These are phyloP conservation scores for Podospora appendiculata DNA, from an alignment of 495 filamentous ascomycete genomes.

Conservation along the genomic window DNA sequence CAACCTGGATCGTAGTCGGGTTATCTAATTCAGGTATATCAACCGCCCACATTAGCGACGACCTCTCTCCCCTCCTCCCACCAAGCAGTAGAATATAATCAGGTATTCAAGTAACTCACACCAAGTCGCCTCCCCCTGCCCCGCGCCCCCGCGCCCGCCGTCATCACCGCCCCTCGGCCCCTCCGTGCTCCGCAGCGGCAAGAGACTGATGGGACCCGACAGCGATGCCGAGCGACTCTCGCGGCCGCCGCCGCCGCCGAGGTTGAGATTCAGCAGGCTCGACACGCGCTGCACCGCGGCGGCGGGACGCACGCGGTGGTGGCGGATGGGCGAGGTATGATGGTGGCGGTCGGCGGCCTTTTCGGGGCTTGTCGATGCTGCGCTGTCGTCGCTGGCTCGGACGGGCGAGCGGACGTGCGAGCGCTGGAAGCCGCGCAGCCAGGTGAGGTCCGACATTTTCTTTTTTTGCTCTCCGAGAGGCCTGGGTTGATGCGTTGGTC, in stretches of 20 bases:
- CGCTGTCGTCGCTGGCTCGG: neutral
- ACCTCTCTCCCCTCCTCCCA: no score
- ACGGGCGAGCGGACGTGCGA: constrained; percentile 1
- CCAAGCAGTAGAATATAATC: no score
- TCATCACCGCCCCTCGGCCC: no score
- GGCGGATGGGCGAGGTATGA: neutral
- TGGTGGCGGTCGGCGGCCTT: neutral
- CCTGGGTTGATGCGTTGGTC: no score
- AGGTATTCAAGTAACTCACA: no score
- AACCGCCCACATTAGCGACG: no score
- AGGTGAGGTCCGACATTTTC: constrained; percentile 24
- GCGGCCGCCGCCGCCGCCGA: neutral
- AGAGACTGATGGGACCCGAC: no score
- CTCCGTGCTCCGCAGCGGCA: no score
- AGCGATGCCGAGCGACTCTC: neutral
- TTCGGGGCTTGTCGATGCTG: neutral
- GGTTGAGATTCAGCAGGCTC: constrained; percentile 3
- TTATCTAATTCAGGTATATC: neutral
- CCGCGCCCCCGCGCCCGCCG: no score
- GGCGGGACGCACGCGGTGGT: no score
- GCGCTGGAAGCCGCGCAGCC: constrained; percentile 21
- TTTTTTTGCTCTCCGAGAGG: neutral
- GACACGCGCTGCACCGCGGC: constrained; percentile 4
- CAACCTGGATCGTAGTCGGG: constrained; percentile 34
- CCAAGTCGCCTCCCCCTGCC: no score